A percentile compares a stretch with the other conserved stretches of the same genome.
These are phyloP conservation scores for Carex sylvatica DNA, from an alignment of 202 grass and related monocot species.

Conservation along the genomic window DNA sequence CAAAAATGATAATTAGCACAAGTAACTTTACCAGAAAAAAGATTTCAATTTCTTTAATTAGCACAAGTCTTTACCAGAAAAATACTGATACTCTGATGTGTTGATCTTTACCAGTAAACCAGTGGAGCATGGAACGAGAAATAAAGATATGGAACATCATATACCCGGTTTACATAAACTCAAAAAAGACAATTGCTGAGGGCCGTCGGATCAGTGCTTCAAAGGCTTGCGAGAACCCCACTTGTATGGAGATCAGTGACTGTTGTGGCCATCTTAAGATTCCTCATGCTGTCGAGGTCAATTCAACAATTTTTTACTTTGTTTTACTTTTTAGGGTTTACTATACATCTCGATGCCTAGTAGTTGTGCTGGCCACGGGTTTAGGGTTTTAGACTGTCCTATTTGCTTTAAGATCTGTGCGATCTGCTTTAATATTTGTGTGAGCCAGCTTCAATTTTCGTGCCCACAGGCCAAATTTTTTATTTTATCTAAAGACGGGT, in stretches of 20 bases:
- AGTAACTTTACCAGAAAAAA: too few relatives aligned
- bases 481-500: too few relatives aligned
- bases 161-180: conserved; percentile 92
- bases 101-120: not conserved
- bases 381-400: too few relatives aligned
- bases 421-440: too few relatives aligned
- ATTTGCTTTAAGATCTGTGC: too few relatives aligned
- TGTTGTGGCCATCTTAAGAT: conserved; percentile 72
- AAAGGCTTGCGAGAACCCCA: conserved; percentile 86
- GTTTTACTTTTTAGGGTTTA: not conserved
- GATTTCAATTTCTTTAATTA: too few relatives aligned
- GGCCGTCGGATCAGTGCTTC: conserved; percentile 61
- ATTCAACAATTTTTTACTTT: not conserved
- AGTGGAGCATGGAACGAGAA: not conserved
- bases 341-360: not conserved
- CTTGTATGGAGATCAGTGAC: conserved; percentile 77
- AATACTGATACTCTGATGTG: not conserved
- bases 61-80: too few relatives aligned
- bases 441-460: too few relatives aligned
- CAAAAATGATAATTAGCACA: conserved; percentile 63
- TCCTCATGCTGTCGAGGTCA: conserved; percentile 63
- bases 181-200: conserved; percentile 84
- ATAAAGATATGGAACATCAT: conserved; percentile 94
- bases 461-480: too few relatives aligned
- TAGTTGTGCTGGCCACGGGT: not conserved